Base-by-base conservation (phyloP, 371 early-diverging fungal species). In the Basidiobolus heterosporus region DNA sequence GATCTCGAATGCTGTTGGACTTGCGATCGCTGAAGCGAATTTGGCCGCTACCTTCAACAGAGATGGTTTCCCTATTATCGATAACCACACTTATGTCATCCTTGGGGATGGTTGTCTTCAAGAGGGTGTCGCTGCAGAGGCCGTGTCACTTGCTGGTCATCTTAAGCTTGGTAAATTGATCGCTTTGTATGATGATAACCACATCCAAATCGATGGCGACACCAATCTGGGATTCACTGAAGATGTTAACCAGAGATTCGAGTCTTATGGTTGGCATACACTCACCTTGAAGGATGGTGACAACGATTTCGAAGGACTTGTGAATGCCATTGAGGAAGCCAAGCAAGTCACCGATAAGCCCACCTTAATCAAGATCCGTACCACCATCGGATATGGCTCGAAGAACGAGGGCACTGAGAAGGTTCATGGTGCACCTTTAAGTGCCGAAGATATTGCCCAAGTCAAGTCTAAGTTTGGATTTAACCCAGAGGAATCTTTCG, bases 31-130 rank as follows among this genome's bases (percentile, higher is more conserved):
- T 51, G 79, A 81, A 65, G 80, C 80, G 15, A 85, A 93, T 54
- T 58, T 85, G 53, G 88, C 83, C 38, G 92, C 94, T 45, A 80
- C 72, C 11, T 94, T 86, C 72, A 97, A 95, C 74, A 74, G 66
- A 49, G 82, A 85, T 19, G 82, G 76, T 41, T 93, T 69, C 65
- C 70, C 70, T 16, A 59, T 96, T 19, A 71, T 96, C 57, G 72
- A 82, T 64, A 87, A 89, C 70, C 61, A 80, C 55, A 89, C 90
- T 23, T 98, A 78, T 52, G 75, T 79, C 56, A 76, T 98, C 42
- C 63, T 82, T 38, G 99, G 99, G 56, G 99, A 99, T 65, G 99
- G 99, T 38, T 99, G 99, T 72, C 68, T 95, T 53, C 98, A 98
- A 66, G 99, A 99, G 71, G 99, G 99, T 69, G 89, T 99, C 18